phyloP scores from a whole-genome alignment of 2,329 filamentous ascomycete genomes.

The Trichoderma cornu-damae region DNA sequence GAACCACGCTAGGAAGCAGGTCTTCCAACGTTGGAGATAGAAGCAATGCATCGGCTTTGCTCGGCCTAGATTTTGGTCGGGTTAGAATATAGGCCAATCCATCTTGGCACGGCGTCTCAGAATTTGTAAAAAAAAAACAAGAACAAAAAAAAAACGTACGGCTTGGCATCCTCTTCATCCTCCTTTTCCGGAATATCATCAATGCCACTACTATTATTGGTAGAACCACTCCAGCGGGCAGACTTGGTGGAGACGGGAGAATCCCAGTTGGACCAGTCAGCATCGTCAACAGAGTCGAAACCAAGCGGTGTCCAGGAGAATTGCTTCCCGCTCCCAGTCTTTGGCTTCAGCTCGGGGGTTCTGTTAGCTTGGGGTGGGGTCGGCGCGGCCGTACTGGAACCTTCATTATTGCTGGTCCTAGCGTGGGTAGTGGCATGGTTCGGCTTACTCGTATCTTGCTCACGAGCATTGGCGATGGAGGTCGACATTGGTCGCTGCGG shows the following conservation, averaged over 20 bases:
- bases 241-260: constrained; percentile 50
- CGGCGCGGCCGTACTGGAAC: constrained; percentile 31
- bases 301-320: constrained; percentile 58
- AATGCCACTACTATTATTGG: constrained; percentile 39
- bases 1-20: constrained; percentile 64
- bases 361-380: constrained; percentile 33
- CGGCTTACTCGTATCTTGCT: constrained; percentile 19
- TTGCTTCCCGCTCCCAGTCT: constrained; percentile 44
- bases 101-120: neutral
- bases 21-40: constrained; percentile 47
- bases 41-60: constrained; percentile 27
- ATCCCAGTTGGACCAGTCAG: constrained; percentile 63
- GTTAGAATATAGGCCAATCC: neutral
- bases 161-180: constrained; percentile 42
- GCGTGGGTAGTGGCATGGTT: constrained; percentile 36
- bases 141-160: no score
- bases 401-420: constrained; percentile 41
- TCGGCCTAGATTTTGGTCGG: constrained; percentile 8
- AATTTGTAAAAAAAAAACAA: no score
- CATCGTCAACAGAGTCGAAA: constrained; percentile 54
- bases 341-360: constrained; percentile 31
- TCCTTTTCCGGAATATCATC: constrained; percentile 47
- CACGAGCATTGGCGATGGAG: constrained; percentile 25
- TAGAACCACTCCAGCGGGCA: constrained; percentile 60
- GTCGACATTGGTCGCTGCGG: constrained; percentile 30